Conservation (phyloP, 2,329 filamentous ascomycete species). For the Penicillium thymicola region DNA sequence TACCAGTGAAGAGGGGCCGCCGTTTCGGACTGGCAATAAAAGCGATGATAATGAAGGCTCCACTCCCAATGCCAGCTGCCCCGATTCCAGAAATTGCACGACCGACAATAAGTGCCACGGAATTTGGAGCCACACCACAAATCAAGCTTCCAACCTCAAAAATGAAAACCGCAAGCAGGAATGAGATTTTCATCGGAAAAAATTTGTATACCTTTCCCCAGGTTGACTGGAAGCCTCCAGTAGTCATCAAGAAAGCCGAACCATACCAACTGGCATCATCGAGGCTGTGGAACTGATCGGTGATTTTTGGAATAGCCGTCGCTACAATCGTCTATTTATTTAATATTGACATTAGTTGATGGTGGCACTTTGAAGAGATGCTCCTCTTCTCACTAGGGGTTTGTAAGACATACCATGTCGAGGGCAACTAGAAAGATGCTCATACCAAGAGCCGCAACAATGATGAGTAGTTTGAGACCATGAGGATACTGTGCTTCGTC, state of each 20-base stretch:
- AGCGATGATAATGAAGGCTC: constrained; percentile 28
- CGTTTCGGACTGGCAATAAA: constrained; percentile 6
- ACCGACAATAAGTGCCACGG: constrained; percentile 38
- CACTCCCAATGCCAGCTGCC: constrained; percentile 32
- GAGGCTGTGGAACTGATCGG: constrained; percentile 24
- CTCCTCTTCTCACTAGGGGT: not conserved
- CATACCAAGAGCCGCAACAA: not conserved
- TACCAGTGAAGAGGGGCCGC: constrained; percentile 32
- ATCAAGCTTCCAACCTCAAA: constrained; percentile 46
- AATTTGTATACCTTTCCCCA: constrained; percentile 35
- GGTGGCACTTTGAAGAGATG: not conserved
- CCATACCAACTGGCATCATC: constrained; percentile 38
- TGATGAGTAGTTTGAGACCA: not conserved
- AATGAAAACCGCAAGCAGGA: constrained; percentile 36
- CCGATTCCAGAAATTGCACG: constrained; percentile 39
- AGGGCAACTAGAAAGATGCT: not conserved
- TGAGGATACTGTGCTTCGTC: not conserved
- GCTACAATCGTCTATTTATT: not conserved
- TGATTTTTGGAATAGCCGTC: constrained; percentile 9
- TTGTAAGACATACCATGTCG: not conserved
- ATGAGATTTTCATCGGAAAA: constrained; percentile 33
- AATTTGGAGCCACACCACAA: constrained; percentile 38
- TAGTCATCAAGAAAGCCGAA: constrained; percentile 36
- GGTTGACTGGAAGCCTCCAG: constrained; percentile 30
- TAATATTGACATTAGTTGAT: not conserved